These are phyloP conservation scores for Angomonas ambiguus DNA, from an alignment of 208 protist genomes.

Conservation along the genomic window DNA sequence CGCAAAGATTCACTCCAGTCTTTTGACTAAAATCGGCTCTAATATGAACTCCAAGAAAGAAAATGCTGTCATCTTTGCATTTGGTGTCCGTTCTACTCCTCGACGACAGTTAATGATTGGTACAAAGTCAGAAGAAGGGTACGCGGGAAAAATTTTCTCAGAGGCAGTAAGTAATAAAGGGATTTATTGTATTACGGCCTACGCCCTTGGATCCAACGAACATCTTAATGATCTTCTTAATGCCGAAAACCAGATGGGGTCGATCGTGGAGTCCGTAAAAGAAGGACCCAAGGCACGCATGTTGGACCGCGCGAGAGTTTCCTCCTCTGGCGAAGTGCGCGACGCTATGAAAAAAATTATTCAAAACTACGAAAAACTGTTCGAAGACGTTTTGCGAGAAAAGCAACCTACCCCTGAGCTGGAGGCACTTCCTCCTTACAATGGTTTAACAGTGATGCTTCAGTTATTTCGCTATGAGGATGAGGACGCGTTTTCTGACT, in stretches of 20 bases:
- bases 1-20: constrained; percentile 21
- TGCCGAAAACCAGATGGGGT: constrained; percentile 68
- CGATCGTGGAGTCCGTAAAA: constrained; percentile 86
- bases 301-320: constrained; percentile 60
- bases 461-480: constrained; percentile 79
- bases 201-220: constrained; percentile 64
- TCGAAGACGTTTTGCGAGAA: constrained; percentile 70
- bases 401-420: constrained; percentile 75
- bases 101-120: constrained; percentile 84
- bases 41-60: constrained; percentile 59
- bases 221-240: constrained; percentile 81
- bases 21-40: constrained; percentile 31
- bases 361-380: constrained; percentile 75
- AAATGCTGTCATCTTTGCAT: constrained; percentile 84
- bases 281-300: constrained; percentile 79
- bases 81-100: constrained; percentile 79
- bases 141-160: constrained; percentile 61
- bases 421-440: constrained; percentile 82
- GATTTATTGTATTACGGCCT: constrained; percentile 72
- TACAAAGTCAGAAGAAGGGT: constrained; percentile 44
- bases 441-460: constrained; percentile 78
- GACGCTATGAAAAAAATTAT: constrained; percentile 52
- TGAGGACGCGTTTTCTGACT: constrained; percentile 51
- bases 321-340: constrained; percentile 48
- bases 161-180: constrained; percentile 51